Conservation (phyloP, 192 early-diverging fungal genomes). For the Coemansia asiatica region DNA sequence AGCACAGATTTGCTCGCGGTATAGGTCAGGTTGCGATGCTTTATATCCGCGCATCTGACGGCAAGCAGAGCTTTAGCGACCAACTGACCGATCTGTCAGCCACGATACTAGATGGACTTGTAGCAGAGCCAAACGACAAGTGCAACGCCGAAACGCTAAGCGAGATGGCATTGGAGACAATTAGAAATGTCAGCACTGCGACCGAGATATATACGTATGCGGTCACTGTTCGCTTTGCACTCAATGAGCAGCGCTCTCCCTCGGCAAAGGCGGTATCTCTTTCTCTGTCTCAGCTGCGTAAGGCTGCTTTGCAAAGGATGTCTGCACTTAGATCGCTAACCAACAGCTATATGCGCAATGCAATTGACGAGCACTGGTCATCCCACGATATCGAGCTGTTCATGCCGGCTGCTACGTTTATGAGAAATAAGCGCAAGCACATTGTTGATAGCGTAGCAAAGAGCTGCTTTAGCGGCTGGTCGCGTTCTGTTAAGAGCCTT, state of each 20-base stretch:
- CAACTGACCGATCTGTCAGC: constrained; percentile 19
- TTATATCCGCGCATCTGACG: constrained; percentile 17
- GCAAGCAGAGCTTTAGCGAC: constrained; percentile 15
- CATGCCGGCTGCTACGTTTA: constrained; percentile 4
- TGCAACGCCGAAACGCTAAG: constrained; percentile 6
- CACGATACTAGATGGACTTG: constrained; percentile 16
- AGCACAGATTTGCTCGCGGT: constrained; percentile 27
- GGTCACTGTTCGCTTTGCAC: constrained; percentile 19
- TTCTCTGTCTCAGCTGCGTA: constrained; percentile 34
- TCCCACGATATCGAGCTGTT: constrained; percentile 6
- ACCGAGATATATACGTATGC: constrained; percentile 47
- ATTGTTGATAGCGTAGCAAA: constrained; percentile 18
- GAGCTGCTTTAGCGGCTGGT: constrained; percentile 38
- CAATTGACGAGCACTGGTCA: constrained; percentile 31
- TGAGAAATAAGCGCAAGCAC: constrained; percentile 22
- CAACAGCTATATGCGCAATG: constrained; percentile 17
- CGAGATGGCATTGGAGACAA: constrained; percentile 8
- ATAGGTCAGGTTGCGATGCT: constrained; percentile 18
- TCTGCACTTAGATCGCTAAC: constrained; percentile 20
- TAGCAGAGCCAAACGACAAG: neutral
- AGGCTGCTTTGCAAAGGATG: constrained; percentile 20
- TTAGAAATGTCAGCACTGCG: constrained; percentile 18
- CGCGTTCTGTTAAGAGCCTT: constrained; percentile 35
- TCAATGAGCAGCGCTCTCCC: constrained; percentile 19
- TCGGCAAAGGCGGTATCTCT: constrained; percentile 20